Percentiles rank a stretch among this genome's conserved stretches.
phyloP scores from a whole-genome alignment of 2,329 filamentous ascomycete genomes.

The Aspergillus sergii region DNA sequence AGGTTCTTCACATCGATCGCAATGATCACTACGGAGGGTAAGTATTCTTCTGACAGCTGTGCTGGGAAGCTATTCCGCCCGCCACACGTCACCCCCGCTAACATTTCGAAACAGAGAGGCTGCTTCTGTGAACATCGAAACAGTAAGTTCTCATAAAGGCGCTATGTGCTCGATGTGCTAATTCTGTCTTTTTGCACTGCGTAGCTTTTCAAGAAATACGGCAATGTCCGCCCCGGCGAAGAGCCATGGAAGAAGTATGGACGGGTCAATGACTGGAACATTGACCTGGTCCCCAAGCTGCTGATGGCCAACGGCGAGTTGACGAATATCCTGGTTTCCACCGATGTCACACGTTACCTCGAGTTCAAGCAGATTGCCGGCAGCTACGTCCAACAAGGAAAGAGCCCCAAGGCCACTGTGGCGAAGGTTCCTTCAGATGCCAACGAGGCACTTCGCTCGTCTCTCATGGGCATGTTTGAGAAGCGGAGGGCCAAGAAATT shows the following conservation, averaged over 20 bases:
- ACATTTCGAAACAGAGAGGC: conserved; percentile 68
- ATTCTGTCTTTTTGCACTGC: conserved; percentile 29
- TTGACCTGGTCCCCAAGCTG: conserved; percentile 97
- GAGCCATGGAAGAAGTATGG: conserved; percentile 99
- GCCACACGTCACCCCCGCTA: conserved; percentile 30
- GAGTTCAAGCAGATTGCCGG: conserved; percentile 95
- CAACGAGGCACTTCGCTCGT: conserved; percentile 84
- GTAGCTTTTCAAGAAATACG: conserved; percentile 95
- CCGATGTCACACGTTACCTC: conserved; percentile 84
- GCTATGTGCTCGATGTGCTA: conserved; percentile 22
- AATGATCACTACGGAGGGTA: conserved; percentile 99
- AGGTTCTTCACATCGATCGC: conserved; percentile 97
- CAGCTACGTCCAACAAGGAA: conserved; percentile 91
- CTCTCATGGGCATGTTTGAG: conserved; percentile 96
- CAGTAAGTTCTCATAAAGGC: conserved; percentile 57
- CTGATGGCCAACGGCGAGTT: conserved; percentile 98
- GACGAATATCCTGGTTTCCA: conserved; percentile 97
- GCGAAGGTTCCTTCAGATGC: conserved; percentile 97
- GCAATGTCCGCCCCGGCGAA: conserved; percentile 74
- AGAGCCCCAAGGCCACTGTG: conserved; percentile 80
- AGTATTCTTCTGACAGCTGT: conserved; percentile 40
- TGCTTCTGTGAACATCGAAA: conserved; percentile 94
- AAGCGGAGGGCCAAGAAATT: conserved; percentile 97
- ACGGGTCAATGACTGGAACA: conserved; percentile 97
- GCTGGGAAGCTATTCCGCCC: conserved; percentile 17